A percentile compares a stretch with the other conserved stretches of the same genome.
Conservation (phyloP, 1,139 yeast genomes). For the Hyphopichia burtonii region DNA sequence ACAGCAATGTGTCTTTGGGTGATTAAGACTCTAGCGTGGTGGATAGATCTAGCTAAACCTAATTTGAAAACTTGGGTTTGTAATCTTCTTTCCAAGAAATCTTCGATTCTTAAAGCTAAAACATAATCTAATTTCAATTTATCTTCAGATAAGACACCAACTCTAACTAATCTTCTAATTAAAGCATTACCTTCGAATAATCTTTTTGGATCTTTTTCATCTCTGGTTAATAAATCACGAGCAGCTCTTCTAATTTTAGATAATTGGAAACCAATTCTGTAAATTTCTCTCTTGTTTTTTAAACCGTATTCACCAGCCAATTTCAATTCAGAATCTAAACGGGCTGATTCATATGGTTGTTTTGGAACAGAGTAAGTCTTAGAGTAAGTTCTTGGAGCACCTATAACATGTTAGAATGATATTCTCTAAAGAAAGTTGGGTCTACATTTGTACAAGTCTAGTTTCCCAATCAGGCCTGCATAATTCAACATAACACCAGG, state of each 20-base stretch:
- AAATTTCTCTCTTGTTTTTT: slow-evolving; percentile 99
- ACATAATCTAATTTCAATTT: slow-evolving; percentile 99
- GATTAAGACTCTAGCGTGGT: slow-evolving; percentile 99
- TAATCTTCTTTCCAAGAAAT: slow-evolving; percentile 99
- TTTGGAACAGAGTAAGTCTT: slow-evolving; percentile 99
- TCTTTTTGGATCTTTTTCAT: slow-evolving; percentile 99
- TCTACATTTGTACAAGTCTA: background rate
- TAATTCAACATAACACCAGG: too few relatives aligned
- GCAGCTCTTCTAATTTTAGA: slow-evolving; percentile 99
- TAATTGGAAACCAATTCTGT: slow-evolving; percentile 98
- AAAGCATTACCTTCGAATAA: slow-evolving; percentile 99
- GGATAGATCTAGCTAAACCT: slow-evolving; percentile 99
- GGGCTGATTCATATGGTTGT: slow-evolving; percentile 98
- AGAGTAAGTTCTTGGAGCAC: slow-evolving; percentile 98
- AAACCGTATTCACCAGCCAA: slow-evolving; percentile 99
- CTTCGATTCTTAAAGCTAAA: slow-evolving; percentile 96
- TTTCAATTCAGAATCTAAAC: slow-evolving; percentile 98
- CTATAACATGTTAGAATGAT: slow-evolving; percentile 42
- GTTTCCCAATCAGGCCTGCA: background rate
- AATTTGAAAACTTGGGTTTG: slow-evolving; percentile 99
- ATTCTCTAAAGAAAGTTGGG: background rate
- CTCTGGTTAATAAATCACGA: slow-evolving; percentile 99
- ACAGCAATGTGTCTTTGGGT: slow-evolving; percentile 99
- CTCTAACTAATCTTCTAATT: slow-evolving; percentile 96
- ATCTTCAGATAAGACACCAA: slow-evolving; percentile 99